Evolutionary conservation across 78 protist genomes (phyloP).

Genomic region (Ministeria vibrans): DNA sequence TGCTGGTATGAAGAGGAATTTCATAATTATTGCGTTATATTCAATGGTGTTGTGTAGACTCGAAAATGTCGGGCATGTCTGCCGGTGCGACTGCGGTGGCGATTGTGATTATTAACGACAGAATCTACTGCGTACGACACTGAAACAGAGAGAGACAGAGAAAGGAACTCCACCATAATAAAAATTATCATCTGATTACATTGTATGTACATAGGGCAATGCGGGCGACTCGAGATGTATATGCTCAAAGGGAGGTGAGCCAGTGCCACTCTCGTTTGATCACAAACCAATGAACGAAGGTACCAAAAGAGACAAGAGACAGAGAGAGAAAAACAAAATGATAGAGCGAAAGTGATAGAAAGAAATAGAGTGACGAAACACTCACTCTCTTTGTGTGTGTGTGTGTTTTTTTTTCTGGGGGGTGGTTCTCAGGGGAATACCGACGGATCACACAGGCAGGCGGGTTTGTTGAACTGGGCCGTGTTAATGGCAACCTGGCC

Average conservation of each 20-base stretch:
- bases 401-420: background rate
- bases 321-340: too few species aligned
- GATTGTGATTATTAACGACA: background rate
- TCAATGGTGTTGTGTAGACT: too few species aligned
- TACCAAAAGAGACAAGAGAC: too few species aligned
- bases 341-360: too few species aligned
- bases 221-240: conserved; percentile 38
- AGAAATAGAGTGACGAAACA: background rate
- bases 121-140: background rate
- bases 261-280: conserved; percentile 20
- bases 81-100: background rate
- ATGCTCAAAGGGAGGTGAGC: background rate
- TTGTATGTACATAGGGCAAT: conserved; percentile 1
- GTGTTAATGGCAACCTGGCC: conserved; percentile 69
- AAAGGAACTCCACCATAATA: background rate
- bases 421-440: background rate
- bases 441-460: conserved; percentile 52
- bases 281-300: conserved; percentile 31
- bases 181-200: background rate
- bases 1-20: too few species aligned
- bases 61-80: background rate
- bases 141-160: background rate
- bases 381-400: background rate
- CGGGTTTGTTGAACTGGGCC: conserved; percentile 38
- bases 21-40: too few species aligned